Base-by-base conservation (phyloP, 306 rosid species). In the Gastrolobium villosum region DNA sequence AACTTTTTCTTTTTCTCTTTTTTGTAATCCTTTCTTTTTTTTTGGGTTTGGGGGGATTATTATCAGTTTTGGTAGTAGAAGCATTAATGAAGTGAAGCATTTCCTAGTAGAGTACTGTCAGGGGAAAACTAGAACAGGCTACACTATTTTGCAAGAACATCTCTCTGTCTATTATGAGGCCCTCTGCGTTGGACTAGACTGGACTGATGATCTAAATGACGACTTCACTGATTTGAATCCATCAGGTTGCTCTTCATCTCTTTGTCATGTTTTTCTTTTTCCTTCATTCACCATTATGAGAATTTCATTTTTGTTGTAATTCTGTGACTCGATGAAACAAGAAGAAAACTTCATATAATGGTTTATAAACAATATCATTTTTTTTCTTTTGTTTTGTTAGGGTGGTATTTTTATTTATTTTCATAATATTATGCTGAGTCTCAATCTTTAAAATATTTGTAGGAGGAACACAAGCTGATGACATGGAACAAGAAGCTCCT, bases 151-250 rank as follows among this genome's bases (percentile, higher is more conserved):
- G 56, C 88, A 72, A 61, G 98, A 94, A 72, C 90, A 96, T 0
- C 13, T 92, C 30, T 59, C 91, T 50, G 10, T 75, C 2, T 87
- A 78, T 70, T 94, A 91, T 53, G 97, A 92, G 43, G 86, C 92
- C 67, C 56, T 91, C 50, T 85, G 91, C 73, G 78, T 79, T 53
- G 97, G 98, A 56, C 4, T 91, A 43, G 91, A 85, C 15, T 87
- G 91, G 91, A 62, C 68, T 40, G 89, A 69, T 1, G 74, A 83
- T 44, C 2, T 75, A n/a, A 40, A 35, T 7, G 85, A 85, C 7
- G 86, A 79, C 40, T 36, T 53, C 14, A 3, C 34, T 46, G 59
- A 70, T 31, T 11, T 4, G 9, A 79, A 39, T 52, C 77, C 53
- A 44, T 69, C 76, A 69, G 88, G 88, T 78, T 68, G 20, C 30